Evolutionary conservation across 2,329 filamentous ascomycete genomes (phyloP), one percentile per base, ranked within the genome.

Genomic region (Clathrospora elynae): DNA sequence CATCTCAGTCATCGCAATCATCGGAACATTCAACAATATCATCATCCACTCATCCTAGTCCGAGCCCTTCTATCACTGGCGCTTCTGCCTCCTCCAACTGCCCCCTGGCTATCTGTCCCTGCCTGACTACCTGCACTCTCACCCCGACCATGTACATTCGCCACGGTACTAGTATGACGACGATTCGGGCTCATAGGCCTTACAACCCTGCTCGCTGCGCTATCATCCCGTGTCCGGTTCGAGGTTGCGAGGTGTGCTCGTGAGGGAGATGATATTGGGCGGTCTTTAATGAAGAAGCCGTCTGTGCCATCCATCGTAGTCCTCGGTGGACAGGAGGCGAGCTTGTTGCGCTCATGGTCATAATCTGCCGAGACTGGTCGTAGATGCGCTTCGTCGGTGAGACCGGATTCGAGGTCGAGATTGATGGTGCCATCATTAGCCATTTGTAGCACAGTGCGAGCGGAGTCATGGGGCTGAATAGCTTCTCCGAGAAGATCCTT

Each of bases 41-140:
- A 9, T 47, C 24, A 45, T 17, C 17, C 39, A 23, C 43, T 53
- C 38, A 47, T 13, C 30, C 34, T 41, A 8, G 32, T 42, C 23
- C 52, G 69, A 5, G 34, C 49, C 42, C 47, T 54, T 29, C 59
- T 35, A 54, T 66, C 61, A 30, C 46, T 39, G 6, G 61, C 61
- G 38, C 57, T 63, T 28, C 61, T 52, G 1, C 60, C 61, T 6
- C 59, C 58, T 14, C 58, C 62, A n/a, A n/a, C n/a, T 1, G 41
- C 44, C 14, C 31, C 20, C 10, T 35, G 36, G 14, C 22, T 35
- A n/a, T 3, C 34, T 7, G 6, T 20, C 14, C 19, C 12, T 17
- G 33, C 28, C 25, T 17, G 22, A 11, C 18, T 48, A n/a, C 30
- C 28, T 9, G 26, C 41, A 25, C 38, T 46, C 12, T 30, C 30